Base-by-base conservation (phyloP, 2,329 filamentous ascomycete genomes). In the Xylaria sp. region DNA sequence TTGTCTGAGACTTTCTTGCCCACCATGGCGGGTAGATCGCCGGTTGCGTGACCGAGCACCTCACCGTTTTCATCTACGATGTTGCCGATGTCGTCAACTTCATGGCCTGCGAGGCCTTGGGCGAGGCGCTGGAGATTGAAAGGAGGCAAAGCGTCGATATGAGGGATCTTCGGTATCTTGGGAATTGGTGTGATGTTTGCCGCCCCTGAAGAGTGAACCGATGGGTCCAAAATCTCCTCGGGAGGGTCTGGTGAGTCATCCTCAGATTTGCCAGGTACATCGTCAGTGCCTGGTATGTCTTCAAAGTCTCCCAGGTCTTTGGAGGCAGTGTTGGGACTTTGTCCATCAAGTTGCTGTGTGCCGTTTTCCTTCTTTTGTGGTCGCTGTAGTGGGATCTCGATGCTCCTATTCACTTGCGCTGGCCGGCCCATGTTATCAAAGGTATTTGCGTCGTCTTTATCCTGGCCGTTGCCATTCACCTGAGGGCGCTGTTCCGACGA, bases 21-120 rank as follows among this genome's bases (percentile, higher is more conserved):
- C 5, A 85, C 77, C 80, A 86, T 85, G 49, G 82, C 79, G 3
- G 84, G 84, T 23, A 86, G 74, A 69, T 86, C 84, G 6, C 84
- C 84, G 5, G 80, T 81, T 5, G 80, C 83, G 43, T 82, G 80
- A 35, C 83, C 84, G 2, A 85, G 77, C 3, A 85, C 81, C 37
- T 78, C 80, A 7, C 82, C 83, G 14, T 82, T 76, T 62, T 77
- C 79, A 61, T 82, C 80, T 15, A 85, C 71, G 33, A 86, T 77
- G 70, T 84, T 84, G 57, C 83, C 84, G 50, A 83, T 83, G 70
- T 85, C 83, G 62, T 86, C 82, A 23, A 86, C 77, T 40, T 70
- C 76, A 65, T 81, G 80, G 43, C 81, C 83, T 49, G 79, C 77
- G 21, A 86, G 78, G 17, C 79, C 79, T 15, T 71, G 61, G 0